Percentiles rank a stretch among this genome's conserved stretches.
Evolutionary conservation across 139 green algal genomes (phyloP).

Genomic region (Coelastrella sp.): DNA sequence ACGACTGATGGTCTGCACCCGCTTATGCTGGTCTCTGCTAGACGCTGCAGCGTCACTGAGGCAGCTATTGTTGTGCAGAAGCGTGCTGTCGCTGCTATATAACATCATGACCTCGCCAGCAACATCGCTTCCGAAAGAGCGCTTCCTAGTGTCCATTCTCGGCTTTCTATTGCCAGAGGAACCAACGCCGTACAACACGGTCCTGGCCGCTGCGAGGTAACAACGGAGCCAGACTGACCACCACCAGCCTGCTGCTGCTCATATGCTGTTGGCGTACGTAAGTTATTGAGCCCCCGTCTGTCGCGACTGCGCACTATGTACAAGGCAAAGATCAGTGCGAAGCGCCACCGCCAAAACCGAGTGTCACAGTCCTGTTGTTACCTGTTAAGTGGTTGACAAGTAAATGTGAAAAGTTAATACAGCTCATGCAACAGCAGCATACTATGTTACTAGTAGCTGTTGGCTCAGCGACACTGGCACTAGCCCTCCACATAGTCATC

Average conservation of each 20-base stretch:
- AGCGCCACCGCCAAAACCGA: too few species aligned
- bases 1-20: background rate
- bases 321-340: too few species aligned
- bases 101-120: background rate
- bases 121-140: background rate
- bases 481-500: too few species aligned
- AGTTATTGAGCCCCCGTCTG: too few species aligned
- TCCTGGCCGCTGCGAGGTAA: background rate
- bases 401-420: too few species aligned
- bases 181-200: background rate
- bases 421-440: too few species aligned
- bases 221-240: background rate
- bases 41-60: background rate
- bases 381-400: too few species aligned
- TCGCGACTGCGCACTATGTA: too few species aligned
- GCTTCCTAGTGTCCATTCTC: background rate
- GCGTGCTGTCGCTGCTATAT: background rate
- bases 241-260: background rate
- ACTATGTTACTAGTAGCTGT: too few species aligned
- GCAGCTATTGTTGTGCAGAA: background rate
- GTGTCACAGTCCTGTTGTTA: too few species aligned
- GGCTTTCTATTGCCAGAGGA: background rate
- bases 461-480: too few species aligned
- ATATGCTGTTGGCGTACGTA: background rate
- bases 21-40: constrained; percentile 11